A percentile compares a stretch with the other conserved stretches of the same genome.
Conservation (phyloP, 169 alveolate genomes). For the Cryptosporidium viatorum region DNA sequence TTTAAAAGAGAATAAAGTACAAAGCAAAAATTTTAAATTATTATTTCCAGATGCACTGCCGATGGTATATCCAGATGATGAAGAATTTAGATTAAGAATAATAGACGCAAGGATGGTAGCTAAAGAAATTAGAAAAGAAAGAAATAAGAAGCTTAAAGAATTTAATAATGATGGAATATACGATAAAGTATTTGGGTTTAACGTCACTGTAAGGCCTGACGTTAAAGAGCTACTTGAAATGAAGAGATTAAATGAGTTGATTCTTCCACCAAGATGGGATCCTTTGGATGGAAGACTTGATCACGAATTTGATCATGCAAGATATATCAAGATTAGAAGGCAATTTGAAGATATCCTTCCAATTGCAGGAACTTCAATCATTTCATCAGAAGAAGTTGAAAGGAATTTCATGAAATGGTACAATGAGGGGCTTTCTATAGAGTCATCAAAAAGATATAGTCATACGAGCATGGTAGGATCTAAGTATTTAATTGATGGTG, state of each 20-base stretch:
- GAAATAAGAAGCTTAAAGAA: conserved; percentile 25
- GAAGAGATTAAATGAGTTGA: conserved; percentile 61
- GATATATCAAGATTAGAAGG: conserved; percentile 46
- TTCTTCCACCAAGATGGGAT: conserved; percentile 75
- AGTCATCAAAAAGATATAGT: conserved; percentile 53
- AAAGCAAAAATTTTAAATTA: conserved; percentile 3
- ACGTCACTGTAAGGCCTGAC: conserved; percentile 52
- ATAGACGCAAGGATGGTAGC: conserved; percentile 71
- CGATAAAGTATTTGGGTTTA: conserved; percentile 60
- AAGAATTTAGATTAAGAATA: conserved; percentile 72
- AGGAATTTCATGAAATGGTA: conserved; percentile 62
- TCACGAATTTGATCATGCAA: conserved; percentile 72
- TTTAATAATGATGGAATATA: conserved; percentile 37
- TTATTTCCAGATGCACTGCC: conserved; percentile 74
- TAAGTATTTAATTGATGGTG: conserved; percentile 48
- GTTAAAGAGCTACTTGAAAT: conserved; percentile 59
- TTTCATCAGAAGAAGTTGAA: conserved; percentile 33
- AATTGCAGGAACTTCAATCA: conserved; percentile 47
- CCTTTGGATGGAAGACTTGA: conserved; percentile 73
- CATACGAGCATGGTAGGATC: conserved; percentile 56
- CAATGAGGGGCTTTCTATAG: conserved; percentile 35
- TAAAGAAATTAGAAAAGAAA: conserved; percentile 51
- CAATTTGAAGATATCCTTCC: conserved; percentile 74
- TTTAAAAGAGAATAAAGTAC: conserved; percentile 12
- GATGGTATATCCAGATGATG: conserved; percentile 74